Base-by-base conservation (phyloP, 169 alveolate species). In the Eimeria zaria region DNA sequence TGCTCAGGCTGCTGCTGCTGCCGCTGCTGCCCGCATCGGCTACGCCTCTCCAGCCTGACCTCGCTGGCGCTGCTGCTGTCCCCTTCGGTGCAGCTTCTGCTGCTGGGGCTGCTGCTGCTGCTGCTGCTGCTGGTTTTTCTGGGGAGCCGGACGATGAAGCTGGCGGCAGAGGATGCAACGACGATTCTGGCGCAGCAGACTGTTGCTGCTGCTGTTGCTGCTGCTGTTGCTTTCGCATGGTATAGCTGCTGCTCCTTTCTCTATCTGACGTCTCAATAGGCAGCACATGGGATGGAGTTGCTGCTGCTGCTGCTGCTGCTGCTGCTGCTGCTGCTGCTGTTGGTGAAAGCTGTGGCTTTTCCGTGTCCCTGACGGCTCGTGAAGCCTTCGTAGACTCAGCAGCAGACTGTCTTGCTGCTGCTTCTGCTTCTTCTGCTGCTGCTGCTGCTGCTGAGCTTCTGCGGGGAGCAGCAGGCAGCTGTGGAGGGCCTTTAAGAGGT, bases 191-290 rank as follows among this genome's bases (percentile, higher is more conserved):
- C n/a, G n/a, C n/a, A n/a, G n/a, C n/a, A n/a, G n/a, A n/a, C 76
- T 67, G 76, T 20, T 73, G 53, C 48, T n/a, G 39, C 16, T 20
- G 53, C 51, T 73, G 36, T 30, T 73, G 36, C 83, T 73, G 83
- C 51, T 73, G 83, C 83, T 73, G 83, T 46, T n/a, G 83, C 46
- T 30, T 73, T 30, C 48, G 60, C 85, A 20, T n/a, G 78, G 44
- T 67, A 16, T 39, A 4, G 58, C 60, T 74, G 85, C 85, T 74
- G 85, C 85, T 39, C 33, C 22, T 39, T 33, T 14, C 58, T 8
- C 27, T 24, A 8, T 6, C 30, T 9, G 85, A 39, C n/a, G 55
- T 39, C 58, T 39, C 60, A 39, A 11, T 41, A 8, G 5, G 33
- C 85, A 74, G 85, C 53, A 6, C 60, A 44, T 9, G 27, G 53